Evolutionary conservation across 176 grass and related monocot genomes (phyloP).

Genomic region (Carex littledalei): DNA sequence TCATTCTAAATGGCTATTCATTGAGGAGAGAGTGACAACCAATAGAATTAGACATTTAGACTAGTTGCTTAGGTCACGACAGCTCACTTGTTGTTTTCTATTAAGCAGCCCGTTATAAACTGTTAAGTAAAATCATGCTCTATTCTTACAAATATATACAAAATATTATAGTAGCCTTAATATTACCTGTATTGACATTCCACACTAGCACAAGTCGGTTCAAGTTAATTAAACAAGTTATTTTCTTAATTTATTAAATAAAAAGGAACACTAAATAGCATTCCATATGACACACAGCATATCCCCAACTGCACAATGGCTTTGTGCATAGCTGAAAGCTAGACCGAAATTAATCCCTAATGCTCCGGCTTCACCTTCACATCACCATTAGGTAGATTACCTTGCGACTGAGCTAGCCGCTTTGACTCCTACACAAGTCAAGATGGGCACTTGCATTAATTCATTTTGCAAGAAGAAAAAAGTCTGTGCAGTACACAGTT

Average conservation of each 20-base stretch:
- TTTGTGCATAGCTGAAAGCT: not conserved
- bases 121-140: constrained; percentile 4
- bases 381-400: constrained; percentile 72
- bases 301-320: not conserved
- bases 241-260: not conserved
- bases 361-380: constrained; percentile 73
- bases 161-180: not conserved
- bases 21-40: constrained; percentile 29
- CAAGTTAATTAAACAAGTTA: not conserved
- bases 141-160: not conserved
- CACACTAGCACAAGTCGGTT: not conserved
- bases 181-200: not conserved
- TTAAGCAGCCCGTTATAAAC: constrained; percentile 1
- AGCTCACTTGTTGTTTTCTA: constrained; percentile 5
- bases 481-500: not conserved
- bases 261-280: not conserved
- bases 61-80: constrained; percentile 4
- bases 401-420: constrained; percentile 68
- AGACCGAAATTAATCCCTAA: constrained; percentile 5
- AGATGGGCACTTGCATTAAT: not conserved
- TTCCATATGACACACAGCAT: not conserved
- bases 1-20: constrained; percentile 42
- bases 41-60: constrained; percentile 4
- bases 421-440: constrained; percentile 60
- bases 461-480: not conserved